Base-by-base conservation (phyloP, 75 land plant genomes). In the Cryptomeria japonica region DNA sequence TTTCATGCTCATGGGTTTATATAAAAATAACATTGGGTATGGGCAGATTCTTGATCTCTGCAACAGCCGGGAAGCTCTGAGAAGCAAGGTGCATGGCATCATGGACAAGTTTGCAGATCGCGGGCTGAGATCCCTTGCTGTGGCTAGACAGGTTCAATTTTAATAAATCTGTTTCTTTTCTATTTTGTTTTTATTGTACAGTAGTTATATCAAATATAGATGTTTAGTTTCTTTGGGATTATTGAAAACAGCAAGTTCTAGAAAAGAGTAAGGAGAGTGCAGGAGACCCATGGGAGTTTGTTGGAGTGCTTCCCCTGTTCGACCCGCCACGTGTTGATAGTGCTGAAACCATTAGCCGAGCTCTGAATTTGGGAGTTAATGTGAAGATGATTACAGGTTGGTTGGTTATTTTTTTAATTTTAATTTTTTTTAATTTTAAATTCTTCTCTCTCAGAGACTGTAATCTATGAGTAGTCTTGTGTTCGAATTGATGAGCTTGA, bases 321-420 rank as follows among this genome's bases (percentile, higher is more conserved):
- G 97, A 96, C 80, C 97, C 97, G 10, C 97, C 97, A 28, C 91
- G 97, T 55, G 96, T 93, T 86, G 97, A 96, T 82, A 94, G 96
- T 90, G 97, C 96, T 13, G 97, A 96, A 88, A 96, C 97, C 31
- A 96, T 96, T 82, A 86, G 93, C 22, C 80, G 90, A 3, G 97
- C 97, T 16, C 91, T 94, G 44, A 55, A 94, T 61, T 93, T 96
- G 55, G 97, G 97, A 13, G 96, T 96, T 47, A 96, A 96, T 86
- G 96, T 96, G 49, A 96, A 96, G 90, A 96, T 96, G 97, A 96
- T 96, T 88, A 96, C 96, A 34, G 97, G 96, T 89, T 80, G 8
- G 55, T 10, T 49, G 3, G 47, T 6, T 44, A 6, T 0, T 51
- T 51, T 51, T 51, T 51, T 49, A 9, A 9, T 47, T 47, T 47